Evolutionary conservation across 495 filamentous ascomycete species (phyloP), one percentile per base, ranked within the genome.

Genomic region (Penicillium lagena): DNA sequence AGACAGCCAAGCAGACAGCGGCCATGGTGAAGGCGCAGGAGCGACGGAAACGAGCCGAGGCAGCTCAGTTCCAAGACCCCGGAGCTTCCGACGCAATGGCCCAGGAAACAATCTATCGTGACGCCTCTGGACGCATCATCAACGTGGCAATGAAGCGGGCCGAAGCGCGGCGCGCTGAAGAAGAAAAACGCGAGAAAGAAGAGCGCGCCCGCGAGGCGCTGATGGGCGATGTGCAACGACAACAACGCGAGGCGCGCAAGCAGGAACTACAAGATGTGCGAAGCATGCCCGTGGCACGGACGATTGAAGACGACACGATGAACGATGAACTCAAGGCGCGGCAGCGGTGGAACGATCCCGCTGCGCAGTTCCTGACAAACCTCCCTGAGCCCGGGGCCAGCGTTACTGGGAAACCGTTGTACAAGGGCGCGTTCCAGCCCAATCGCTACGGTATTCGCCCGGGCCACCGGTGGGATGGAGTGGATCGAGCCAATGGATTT

Each of bases 361-460:
- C 91, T 56, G 85, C 85, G 14, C 75, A 77, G 58, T 95, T 96
- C 57, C 43, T 96, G 58, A 80, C 69, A 15, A 74, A 75, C 48
- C 77, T 69, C 44, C 62, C 51, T 31, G 72, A 52, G 6, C 46
- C 55, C 1, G 60, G 53, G 0, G 55, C 58, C 31, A 78, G 76
- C 63, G 57, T 59, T 17, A 79, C 76, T 9, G 83, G 87, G 34
- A 82, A 75, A 54, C 87, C 88, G 39, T 55, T 89, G 14, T 99
- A 96, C 63, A 69, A 80, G 49, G 93, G 91, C 0, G 70, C 82
- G 0, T 86, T 81, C 42, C 67, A 80, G 64, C 93, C 93, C 48
- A 99, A 99, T 80, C 76, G 93, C 44, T 97, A 96, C 75, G 87
- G 88, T 12, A 97, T 97, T 49, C 68, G 83, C 49, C 93, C 93